A percentile compares a stretch with the other conserved stretches of the same genome.
These are phyloP conservation scores for Vitis cinerea DNA, from an alignment of 164 flowering plant genomes.

Conservation along the genomic window DNA sequence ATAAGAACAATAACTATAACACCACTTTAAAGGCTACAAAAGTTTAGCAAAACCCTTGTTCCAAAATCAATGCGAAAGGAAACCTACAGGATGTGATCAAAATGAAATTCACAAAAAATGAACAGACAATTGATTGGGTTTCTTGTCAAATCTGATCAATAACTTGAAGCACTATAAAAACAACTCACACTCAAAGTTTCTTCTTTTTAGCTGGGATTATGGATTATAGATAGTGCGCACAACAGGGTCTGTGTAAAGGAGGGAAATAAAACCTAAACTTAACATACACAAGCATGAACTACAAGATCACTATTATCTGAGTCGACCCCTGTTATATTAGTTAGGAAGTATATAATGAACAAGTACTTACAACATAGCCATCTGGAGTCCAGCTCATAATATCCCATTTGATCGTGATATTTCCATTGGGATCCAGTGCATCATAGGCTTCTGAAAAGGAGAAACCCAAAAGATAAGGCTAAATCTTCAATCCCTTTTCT, in stretches of 20 bases:
- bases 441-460: conserved; percentile 46
- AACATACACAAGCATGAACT: not conserved
- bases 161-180: not conserved
- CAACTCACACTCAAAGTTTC: not conserved
- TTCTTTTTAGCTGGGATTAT: not conserved
- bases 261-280: not conserved
- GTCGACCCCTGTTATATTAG: not conserved
- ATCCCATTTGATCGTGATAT: conserved; percentile 66
- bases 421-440: conserved; percentile 51
- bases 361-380: conserved; percentile 52
- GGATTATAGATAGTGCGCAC: not conserved
- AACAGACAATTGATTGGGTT: not conserved
- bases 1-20: too few species aligned
- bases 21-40: too few species aligned
- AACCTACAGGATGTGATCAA: not conserved
- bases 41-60: too few species aligned
- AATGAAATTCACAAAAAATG: not conserved
- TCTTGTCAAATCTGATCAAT: not conserved
- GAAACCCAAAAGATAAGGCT: not conserved
- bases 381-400: conserved; percentile 56
- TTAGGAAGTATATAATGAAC: not conserved
- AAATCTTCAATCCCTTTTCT: not conserved
- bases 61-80: too few species aligned
- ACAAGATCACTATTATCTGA: too few species aligned
- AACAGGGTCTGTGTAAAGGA: not conserved